Conservation (phyloP, 164 flowering plant genomes). For the Echeveria elegans region DNA sequence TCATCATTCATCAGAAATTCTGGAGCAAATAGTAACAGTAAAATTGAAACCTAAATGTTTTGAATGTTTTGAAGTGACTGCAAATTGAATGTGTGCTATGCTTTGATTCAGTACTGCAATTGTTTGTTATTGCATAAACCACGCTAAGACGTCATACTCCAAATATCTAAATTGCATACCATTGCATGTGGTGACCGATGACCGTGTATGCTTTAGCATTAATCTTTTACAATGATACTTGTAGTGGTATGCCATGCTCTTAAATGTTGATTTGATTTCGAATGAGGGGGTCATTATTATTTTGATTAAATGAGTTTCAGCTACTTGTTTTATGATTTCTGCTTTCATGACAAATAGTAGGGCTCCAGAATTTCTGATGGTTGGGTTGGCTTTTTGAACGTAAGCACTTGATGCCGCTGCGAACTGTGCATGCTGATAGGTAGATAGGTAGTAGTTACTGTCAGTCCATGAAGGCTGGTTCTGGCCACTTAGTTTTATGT, state of each 20-base stretch:
- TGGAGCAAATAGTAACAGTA: not conserved
- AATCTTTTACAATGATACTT: not conserved
- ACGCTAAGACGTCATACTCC: not conserved
- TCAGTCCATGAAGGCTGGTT: not conserved
- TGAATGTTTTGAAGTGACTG: not conserved
- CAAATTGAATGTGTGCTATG: not conserved
- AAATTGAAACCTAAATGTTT: not conserved
- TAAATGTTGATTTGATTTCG: not conserved
- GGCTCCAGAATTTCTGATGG: slow-evolving; percentile 1
- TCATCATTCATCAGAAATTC: not conserved
- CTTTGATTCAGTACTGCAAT: not conserved
- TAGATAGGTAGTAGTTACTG: not conserved
- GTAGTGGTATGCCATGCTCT: not conserved
- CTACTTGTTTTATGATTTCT: not conserved
- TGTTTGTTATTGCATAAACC: not conserved
- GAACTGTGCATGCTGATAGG: not conserved
- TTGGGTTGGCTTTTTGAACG: not conserved
- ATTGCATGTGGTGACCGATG: too few relatives aligned
- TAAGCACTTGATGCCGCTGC: not conserved
- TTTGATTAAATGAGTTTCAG: not conserved
- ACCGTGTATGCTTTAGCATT: too few relatives aligned
- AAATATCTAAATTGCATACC: not conserved
- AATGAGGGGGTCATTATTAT: not conserved
- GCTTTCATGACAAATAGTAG: not conserved
- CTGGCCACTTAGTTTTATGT: not conserved